Evolutionary conservation across 129 eudicot species (phyloP).

Genomic region (Artemisia annua): DNA sequence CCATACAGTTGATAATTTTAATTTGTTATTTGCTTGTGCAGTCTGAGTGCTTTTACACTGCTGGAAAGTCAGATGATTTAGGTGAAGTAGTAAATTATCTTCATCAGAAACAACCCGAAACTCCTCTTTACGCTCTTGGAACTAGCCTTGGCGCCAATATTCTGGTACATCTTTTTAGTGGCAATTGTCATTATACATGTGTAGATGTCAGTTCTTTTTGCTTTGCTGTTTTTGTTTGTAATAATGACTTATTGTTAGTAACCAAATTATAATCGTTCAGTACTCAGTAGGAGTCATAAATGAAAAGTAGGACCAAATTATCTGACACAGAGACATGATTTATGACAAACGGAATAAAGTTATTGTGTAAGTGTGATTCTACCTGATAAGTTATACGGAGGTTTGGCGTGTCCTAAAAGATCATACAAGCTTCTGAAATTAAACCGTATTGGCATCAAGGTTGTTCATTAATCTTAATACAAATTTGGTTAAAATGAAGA

Average conservation of each 20-base stretch:
- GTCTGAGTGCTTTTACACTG: constrained; percentile 94
- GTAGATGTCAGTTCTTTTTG: neutral
- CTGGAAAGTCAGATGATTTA: constrained; percentile 90
- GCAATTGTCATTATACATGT: neutral
- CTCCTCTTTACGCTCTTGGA: constrained; percentile 79
- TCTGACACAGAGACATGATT: too few species aligned
- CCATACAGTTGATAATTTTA: constrained; percentile 2
- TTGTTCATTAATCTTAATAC: too few species aligned
- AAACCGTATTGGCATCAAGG: too few species aligned
- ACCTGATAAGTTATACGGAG: too few species aligned
- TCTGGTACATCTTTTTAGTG: constrained; percentile 49
- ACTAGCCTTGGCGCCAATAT: constrained; percentile 98
- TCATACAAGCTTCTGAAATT: too few species aligned
- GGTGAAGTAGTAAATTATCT: constrained; percentile 66
- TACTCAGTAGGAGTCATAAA: neutral
- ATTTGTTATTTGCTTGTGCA: constrained; percentile 31
- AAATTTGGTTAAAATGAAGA: too few species aligned
- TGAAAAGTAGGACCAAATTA: neutral
- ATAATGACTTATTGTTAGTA: neutral
- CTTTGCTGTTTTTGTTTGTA: neutral
- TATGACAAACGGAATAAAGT: too few species aligned
- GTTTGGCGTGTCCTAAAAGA: too few species aligned
- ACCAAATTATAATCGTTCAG: too few species aligned
- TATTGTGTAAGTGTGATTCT: too few species aligned
- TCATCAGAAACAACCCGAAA: constrained; percentile 58